phyloP scores from a whole-genome alignment of 1,284 basidiomycete genomes.

The Apiotrichum siamense region DNA sequence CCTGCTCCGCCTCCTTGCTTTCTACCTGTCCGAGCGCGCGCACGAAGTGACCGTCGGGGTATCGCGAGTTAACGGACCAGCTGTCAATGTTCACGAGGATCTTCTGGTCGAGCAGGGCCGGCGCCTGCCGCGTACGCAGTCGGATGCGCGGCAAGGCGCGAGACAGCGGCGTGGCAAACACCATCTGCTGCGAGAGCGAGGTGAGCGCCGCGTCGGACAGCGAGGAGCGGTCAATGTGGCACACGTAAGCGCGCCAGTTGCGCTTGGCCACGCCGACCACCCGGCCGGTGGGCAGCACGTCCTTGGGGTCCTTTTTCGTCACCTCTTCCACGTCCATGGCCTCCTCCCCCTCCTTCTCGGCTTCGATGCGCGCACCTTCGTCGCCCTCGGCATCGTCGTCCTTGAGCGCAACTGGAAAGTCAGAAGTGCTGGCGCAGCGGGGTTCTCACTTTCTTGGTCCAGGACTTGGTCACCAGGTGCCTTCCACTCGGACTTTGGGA shows the following conservation, averaged over 20 bases:
- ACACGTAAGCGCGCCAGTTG: constrained; percentile 95
- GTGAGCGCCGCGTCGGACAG: constrained; percentile 71
- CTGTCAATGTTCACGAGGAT: constrained; percentile 91
- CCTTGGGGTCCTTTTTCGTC: constrained; percentile 46
- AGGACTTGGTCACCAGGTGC: constrained; percentile 87
- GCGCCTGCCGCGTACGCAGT: constrained; percentile 88
- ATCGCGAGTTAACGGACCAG: constrained; percentile 81
- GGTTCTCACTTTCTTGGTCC: constrained; percentile 70
- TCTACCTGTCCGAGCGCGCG: constrained; percentile 85
- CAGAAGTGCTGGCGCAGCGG: constrained; percentile 7
- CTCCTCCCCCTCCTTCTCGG: constrained; percentile 35
- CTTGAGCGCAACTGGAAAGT: constrained; percentile 63
- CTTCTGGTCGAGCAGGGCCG: constrained; percentile 81
- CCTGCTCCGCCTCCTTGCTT: constrained; percentile 93
- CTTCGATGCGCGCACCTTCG: constrained; percentile 60
- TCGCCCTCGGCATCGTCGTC: constrained; percentile 93
- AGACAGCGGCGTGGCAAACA: constrained; percentile 92
- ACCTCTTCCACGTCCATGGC: constrained; percentile 41
- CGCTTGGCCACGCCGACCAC: constrained; percentile 90
- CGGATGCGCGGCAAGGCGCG: constrained; percentile 88
- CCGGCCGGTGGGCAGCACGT: constrained; percentile 73
- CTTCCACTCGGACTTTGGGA: constrained; percentile 86
- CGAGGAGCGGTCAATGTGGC: constrained; percentile 87
- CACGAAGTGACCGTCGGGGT: constrained; percentile 97
- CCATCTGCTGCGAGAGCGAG: constrained; percentile 79